These are phyloP conservation scores for Symbiodinium natans DNA, from an alignment of 73 alveolate species.

Conservation along the genomic window DNA sequence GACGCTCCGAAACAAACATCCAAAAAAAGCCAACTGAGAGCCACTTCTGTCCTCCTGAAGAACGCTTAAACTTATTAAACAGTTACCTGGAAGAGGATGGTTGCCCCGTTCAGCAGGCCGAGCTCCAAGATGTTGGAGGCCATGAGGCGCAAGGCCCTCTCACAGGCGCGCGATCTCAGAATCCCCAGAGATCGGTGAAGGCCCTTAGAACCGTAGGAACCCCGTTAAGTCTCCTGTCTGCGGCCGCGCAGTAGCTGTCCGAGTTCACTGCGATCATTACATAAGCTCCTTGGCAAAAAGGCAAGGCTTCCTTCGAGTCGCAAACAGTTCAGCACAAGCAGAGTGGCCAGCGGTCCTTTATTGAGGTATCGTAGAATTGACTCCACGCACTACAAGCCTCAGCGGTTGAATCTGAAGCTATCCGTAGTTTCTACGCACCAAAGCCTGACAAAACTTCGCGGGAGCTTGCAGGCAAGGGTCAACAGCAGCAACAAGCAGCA, in stretches of 20 bases:
- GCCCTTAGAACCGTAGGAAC: background rate
- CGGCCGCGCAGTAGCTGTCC: constrained; percentile 58
- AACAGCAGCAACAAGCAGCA: constrained; percentile 81
- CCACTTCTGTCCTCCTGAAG: too few species aligned
- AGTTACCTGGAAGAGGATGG: constrained; percentile 63
- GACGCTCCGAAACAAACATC: background rate
- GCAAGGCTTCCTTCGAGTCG: too few species aligned
- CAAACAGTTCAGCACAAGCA: background rate
- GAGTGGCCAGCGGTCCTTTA: background rate
- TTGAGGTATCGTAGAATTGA: constrained; percentile 37
- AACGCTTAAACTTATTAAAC: too few species aligned
- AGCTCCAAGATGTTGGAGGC: constrained; percentile 36
- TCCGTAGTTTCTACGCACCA: too few species aligned
- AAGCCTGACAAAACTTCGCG: too few species aligned
- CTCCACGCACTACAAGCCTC: constrained; percentile 29
- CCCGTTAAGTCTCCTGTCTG: constrained; percentile 30
- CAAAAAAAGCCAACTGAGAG: too few species aligned
- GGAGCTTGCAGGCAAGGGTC: too few species aligned
- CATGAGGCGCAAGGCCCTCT: constrained; percentile 34
- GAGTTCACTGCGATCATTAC: constrained; percentile 78
- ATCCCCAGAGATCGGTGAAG: background rate
- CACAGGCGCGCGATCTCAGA: background rate
- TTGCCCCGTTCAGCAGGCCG: constrained; percentile 57
- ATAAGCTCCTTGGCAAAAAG: constrained; percentile 59
- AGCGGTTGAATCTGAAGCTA: too few species aligned